These are phyloP conservation scores for Metschnikowia chrysomelidarum DNA, from an alignment of 805 yeast genomes.

Conservation along the genomic window DNA sequence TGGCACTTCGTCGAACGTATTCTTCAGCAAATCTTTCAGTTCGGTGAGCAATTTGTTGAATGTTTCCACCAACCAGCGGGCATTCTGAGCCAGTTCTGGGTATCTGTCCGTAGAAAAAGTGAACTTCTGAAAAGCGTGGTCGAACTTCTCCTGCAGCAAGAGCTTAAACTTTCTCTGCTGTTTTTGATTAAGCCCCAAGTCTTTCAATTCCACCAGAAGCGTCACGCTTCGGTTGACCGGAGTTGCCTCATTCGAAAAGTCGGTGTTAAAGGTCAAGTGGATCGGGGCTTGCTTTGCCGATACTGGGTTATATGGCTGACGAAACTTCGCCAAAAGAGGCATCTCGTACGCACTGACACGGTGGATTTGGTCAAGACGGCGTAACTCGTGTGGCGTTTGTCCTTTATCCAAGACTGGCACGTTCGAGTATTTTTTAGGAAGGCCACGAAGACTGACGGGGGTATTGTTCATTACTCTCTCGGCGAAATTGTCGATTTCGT, in stretches of 20 bases:
- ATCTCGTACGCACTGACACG: conserved; percentile 89
- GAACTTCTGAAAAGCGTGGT: conserved; percentile 56
- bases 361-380: conserved; percentile 73
- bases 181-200: conserved; percentile 49
- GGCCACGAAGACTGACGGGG: conserved; percentile 34
- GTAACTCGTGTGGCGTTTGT: conserved; percentile 45
- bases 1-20: conserved; percentile 72
- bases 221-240: conserved; percentile 65
- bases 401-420: conserved; percentile 36
- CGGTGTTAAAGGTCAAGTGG: conserved; percentile 61
- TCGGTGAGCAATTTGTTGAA: conserved; percentile 60
- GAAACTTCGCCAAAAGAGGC: conserved; percentile 76
- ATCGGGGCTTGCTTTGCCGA: conserved; percentile 49
- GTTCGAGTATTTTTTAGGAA: conserved; percentile 38
- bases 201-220: conserved; percentile 49
- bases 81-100: conserved; percentile 82
- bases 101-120: conserved; percentile 64
- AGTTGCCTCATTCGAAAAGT: conserved; percentile 74
- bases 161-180: conserved; percentile 75
- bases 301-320: conserved; percentile 62
- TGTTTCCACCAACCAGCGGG: conserved; percentile 64
- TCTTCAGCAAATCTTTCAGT: conserved; percentile 61
- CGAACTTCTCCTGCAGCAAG: conserved; percentile 75
- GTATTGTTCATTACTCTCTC: conserved; percentile 43
- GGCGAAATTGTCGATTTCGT: conserved; percentile 42